These are phyloP conservation scores for Cyclotella kingstonii DNA, from an alignment of 108 stramenopile species.

Conservation along the genomic window DNA sequence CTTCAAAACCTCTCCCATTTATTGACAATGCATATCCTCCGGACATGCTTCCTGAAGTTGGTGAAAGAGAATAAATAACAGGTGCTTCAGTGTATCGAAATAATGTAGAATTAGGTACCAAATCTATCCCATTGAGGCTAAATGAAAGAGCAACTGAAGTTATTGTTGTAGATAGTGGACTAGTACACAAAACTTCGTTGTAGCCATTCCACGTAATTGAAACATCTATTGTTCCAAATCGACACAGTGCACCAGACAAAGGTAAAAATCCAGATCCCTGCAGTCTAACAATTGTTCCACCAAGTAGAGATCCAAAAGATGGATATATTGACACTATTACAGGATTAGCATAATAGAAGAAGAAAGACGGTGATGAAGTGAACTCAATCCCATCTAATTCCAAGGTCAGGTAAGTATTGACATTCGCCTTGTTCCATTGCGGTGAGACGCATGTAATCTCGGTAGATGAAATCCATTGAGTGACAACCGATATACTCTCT, in stretches of 20 bases:
- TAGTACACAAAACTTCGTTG: slow-evolving; percentile 5
- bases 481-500: neutral
- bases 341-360: slow-evolving; percentile 8
- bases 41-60: slow-evolving; percentile 2
- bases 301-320: slow-evolving; percentile 5
- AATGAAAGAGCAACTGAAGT: neutral
- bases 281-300: slow-evolving; percentile 9
- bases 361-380: slow-evolving; percentile 4
- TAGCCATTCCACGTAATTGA: neutral
- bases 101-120: neutral
- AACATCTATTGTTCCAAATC: slow-evolving; percentile 11
- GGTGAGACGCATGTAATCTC: slow-evolving; percentile 2
- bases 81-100: slow-evolving; percentile 16
- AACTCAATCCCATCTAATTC: neutral
- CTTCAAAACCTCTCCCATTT: slow-evolving; percentile 14
- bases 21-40: slow-evolving; percentile 7
- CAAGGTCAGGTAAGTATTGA: slow-evolving; percentile 3
- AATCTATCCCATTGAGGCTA: slow-evolving; percentile 21
- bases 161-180: neutral
- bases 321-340: slow-evolving; percentile 5
- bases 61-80: slow-evolving; percentile 1
- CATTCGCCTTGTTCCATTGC: neutral
- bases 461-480: slow-evolving; percentile 12
- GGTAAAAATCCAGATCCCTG: slow-evolving; percentile 11
- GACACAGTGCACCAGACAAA: neutral